Conservation (phyloP, 371 early-diverging fungal species). For the Dichotomocladium elegans region DNA sequence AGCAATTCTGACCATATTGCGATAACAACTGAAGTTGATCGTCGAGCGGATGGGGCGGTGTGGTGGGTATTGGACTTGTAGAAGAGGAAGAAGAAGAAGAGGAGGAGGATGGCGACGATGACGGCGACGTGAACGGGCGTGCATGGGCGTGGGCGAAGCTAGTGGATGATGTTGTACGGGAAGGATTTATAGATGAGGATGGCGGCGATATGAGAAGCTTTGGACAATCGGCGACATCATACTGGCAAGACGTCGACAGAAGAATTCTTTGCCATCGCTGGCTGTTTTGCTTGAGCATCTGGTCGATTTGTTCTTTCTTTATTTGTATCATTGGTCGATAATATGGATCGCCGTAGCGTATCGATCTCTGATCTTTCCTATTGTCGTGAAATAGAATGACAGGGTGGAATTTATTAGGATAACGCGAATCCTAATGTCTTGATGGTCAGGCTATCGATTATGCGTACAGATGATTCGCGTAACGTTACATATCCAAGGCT, state of each 20-base stretch:
- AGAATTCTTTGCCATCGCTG: conserved; percentile 18
- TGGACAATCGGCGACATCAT: no score
- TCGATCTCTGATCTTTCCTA: not conserved
- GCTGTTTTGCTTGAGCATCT: conserved; percentile 18
- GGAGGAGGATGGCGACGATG: not conserved
- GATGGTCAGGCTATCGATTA: no score
- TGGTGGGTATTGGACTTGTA: not conserved
- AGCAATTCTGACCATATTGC: conserved; percentile 4
- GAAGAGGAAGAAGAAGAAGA: not conserved
- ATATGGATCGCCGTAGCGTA: conserved; percentile 14
- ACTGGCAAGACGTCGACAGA: no score
- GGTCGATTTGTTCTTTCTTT: conserved; percentile 13
- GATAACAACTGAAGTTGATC: conserved; percentile 8
- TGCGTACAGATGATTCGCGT: no score
- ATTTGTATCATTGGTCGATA: conserved; percentile 17
- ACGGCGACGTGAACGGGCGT: no score
- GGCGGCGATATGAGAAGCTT: no score
- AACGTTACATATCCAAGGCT: no score
- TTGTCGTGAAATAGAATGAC: conserved; percentile 18
- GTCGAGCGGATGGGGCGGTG: not conserved
- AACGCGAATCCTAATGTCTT: no score
- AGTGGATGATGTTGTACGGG: no score
- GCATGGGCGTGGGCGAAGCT: no score
- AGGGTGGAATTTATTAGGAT: conserved; percentile 15
- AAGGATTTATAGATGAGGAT: no score